A percentile compares a stretch with the other conserved stretches of the same genome.
Evolutionary conservation across 148 eudicot species (phyloP).

Genomic region (Pharnaceum exiguum): DNA sequence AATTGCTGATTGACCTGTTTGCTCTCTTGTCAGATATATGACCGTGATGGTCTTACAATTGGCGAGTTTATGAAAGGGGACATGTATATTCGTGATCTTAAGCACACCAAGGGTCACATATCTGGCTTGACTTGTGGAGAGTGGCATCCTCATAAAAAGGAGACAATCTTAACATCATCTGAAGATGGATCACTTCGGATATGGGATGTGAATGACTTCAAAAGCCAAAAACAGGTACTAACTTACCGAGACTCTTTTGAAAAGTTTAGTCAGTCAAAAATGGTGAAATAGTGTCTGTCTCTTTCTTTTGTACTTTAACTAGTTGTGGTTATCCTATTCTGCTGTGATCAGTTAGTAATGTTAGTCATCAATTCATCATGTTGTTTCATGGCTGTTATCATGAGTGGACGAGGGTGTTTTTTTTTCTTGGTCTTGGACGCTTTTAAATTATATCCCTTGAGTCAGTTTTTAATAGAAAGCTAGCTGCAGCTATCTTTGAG

Average conservation of each 20-base stretch:
- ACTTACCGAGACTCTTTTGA: background rate
- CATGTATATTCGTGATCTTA: slow-evolving; percentile 98
- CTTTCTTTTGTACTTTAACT: no score
- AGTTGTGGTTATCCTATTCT: no score
- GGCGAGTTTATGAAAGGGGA: slow-evolving; percentile 96
- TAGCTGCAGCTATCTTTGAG: no score
- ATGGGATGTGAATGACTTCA: slow-evolving; percentile 98
- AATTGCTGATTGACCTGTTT: background rate
- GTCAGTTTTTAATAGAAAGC: no score
- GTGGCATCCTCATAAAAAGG: slow-evolving; percentile 88
- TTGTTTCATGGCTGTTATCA: no score
- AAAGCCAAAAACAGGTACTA: slow-evolving; percentile 87
- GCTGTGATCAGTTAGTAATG: no score
- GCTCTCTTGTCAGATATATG: slow-evolving; percentile 58
- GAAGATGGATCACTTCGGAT: slow-evolving; percentile 96
- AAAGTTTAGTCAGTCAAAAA: background rate
- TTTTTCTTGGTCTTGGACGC: no score
- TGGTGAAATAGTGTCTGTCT: no score
- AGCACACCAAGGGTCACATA: slow-evolving; percentile 97
- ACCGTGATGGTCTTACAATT: slow-evolving; percentile 93
- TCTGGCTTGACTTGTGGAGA: slow-evolving; percentile 96
- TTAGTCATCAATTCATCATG: no score
- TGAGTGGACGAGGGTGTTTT: no score
- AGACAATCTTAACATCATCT: slow-evolving; percentile 84
- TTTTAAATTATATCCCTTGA: no score